Conservation (phyloP, 352 stramenopile genomes). For the Achlya hypogyna region DNA sequence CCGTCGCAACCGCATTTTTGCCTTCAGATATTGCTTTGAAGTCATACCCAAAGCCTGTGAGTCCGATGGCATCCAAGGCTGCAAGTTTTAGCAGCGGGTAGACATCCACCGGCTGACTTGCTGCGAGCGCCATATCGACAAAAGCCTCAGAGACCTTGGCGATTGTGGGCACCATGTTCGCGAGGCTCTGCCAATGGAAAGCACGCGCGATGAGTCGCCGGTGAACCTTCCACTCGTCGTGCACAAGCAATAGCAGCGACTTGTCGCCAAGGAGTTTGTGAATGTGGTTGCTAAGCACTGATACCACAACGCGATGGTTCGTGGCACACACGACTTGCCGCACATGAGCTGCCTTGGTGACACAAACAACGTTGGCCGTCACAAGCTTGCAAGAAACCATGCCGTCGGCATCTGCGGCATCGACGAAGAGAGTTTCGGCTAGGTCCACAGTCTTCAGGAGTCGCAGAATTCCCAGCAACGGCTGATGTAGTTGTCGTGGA, state of each 20-base stretch:
- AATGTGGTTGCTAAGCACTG: background rate
- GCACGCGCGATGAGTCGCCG: background rate
- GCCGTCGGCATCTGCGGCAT: constrained; percentile 6
- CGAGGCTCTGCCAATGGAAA: constrained; percentile 6
- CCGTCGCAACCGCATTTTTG: too few relatives aligned
- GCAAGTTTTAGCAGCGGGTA: background rate
- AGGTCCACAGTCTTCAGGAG: background rate
- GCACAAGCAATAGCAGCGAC: background rate
- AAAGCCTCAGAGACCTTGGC: background rate
- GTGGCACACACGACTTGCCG: background rate
- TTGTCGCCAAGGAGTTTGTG: background rate
- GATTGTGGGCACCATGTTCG: background rate
- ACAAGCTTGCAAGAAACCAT: background rate
- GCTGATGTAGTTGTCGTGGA: background rate
- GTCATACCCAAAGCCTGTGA: background rate
- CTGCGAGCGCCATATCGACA: background rate
- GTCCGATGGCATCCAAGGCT: background rate
- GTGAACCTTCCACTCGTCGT: constrained; percentile 3
- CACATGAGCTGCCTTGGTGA: background rate
- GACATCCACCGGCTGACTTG: background rate
- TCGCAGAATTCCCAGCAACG: background rate
- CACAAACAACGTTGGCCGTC: background rate
- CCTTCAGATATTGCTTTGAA: background rate
- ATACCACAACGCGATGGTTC: background rate
- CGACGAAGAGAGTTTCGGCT: background rate